Base-by-base conservation (phyloP, 1,284 basidiomycete species). In the Boletus semigastroideus region DNA sequence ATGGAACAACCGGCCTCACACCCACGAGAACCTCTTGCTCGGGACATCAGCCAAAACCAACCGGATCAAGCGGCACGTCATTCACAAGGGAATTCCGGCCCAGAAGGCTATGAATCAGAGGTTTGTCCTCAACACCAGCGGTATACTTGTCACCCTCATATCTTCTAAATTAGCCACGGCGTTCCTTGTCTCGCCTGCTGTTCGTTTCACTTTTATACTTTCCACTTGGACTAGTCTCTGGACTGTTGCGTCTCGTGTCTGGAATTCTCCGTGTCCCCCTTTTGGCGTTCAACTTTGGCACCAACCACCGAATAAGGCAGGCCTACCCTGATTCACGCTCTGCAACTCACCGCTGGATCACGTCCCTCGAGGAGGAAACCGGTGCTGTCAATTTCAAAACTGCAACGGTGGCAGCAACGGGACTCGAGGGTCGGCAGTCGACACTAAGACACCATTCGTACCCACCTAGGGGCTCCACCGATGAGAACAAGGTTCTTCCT, bases 361-460 rank as follows among this genome's bases (percentile, higher is more conserved):
- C 83, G 17, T 79, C 84, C 27, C 75, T 92, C 5, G 90, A 92
- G 65, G 89, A 91, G 55, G 86, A 90, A 64, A 90, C 89, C 0
- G 90, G 90, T 3, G 88, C 87, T 0, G 68, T 85, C 5, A 81
- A 76, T 51, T 67, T 85, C 39, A 72, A 63, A 51, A 62, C 61
- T n/a, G 56, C 67, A 33, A 63, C 65, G 22, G 63, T 66, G 34
- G 64, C 73, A 4, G 73, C 75, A n/a, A 72, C 77, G 3, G 77
- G 78, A 1, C 50, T 69, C 17, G 67, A 65, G 22, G 55, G 36
- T 25, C 51, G 34, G 36, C 64, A 65, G n/a, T 59, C 66, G 17
- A 58, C 60, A 16, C 46, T 57, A 12, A 65, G 60, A 42, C 55
- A 62, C 12, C 54, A 67, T 43, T 8, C 48, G 1, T 70, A 70